Percentiles rank a stretch among this genome's conserved stretches.
phyloP scores from a whole-genome alignment of 352 stramenopile species.

The Phytophthora multivora region DNA sequence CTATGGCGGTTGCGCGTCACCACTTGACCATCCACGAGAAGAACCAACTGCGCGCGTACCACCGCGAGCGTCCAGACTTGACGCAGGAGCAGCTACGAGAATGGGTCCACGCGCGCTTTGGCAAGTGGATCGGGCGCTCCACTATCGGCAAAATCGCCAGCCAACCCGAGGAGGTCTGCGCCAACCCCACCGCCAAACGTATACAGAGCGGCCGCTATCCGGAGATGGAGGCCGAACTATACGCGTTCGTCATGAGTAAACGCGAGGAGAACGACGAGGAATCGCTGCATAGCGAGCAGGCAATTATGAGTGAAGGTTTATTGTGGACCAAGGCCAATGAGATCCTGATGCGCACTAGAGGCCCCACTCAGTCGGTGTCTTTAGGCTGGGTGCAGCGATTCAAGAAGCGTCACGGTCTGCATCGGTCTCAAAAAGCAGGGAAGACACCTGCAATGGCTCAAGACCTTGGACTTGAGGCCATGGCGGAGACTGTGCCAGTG shows the following conservation, averaged over 20 bases:
- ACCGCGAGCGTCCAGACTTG: constrained; percentile 30
- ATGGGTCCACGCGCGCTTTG: constrained; percentile 34
- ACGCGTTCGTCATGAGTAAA: constrained; percentile 17
- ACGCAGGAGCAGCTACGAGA: constrained; percentile 49
- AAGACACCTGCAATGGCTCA: not conserved
- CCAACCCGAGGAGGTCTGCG: constrained; percentile 31
- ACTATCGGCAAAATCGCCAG: constrained; percentile 44
- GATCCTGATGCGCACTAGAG: constrained; percentile 28
- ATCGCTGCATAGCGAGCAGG: not conserved
- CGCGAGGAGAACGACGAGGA: constrained; percentile 7
- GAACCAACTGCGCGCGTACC: constrained; percentile 37
- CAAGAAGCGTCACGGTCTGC: constrained; percentile 43
- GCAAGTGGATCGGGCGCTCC: constrained; percentile 45
- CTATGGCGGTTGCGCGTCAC: constrained; percentile 27
- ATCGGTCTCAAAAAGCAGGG: constrained; percentile 27
- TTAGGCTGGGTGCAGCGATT: constrained; percentile 45
- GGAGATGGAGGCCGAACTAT: constrained; percentile 39
- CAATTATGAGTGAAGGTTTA: constrained; percentile 27
- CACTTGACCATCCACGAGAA: constrained; percentile 49
- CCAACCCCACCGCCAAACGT: constrained; percentile 36
- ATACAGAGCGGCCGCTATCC: constrained; percentile 42
- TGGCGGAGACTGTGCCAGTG: not conserved
- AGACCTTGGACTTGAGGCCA: not conserved
- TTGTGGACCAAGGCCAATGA: constrained; percentile 48
- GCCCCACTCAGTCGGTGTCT: constrained; percentile 27